Percentiles rank a stretch among this genome's conserved stretches.
phyloP scores from a whole-genome alignment of 1,139 yeast genomes.

The Pichia norvegensis region DNA sequence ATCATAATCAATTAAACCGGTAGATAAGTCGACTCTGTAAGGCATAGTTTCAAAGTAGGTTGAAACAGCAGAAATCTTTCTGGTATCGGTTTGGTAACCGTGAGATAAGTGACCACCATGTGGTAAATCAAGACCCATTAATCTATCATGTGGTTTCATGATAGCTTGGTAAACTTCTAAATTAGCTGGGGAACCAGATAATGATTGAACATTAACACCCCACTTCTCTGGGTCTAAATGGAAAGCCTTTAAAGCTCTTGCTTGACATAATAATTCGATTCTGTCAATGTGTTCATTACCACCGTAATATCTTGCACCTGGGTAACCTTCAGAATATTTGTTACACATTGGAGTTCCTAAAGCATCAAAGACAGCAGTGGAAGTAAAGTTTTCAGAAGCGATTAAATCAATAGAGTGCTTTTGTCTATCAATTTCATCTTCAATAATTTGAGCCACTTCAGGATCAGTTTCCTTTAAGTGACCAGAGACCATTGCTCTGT shows the following conservation, averaged over 20 bases:
- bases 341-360: conserved; percentile 96
- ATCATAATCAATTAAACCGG: conserved; percentile 94
- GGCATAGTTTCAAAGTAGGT: conserved; percentile 99
- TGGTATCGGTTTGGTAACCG: conserved; percentile 93
- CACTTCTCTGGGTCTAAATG: conserved; percentile 71
- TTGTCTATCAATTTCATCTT: conserved; percentile 88
- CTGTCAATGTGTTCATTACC: conserved; percentile 93
- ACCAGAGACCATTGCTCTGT: conserved; percentile 59
- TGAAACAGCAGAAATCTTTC: conserved; percentile 92
- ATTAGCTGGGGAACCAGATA: conserved; percentile 97
- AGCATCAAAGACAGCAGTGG: conserved; percentile 93
- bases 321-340: conserved; percentile 83
- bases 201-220: conserved; percentile 97
- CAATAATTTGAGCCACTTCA: conserved; percentile 72
- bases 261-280: conserved; percentile 85
- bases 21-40: conserved; percentile 81
- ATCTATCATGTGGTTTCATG: conserved; percentile 88
- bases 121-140: conserved; percentile 95
- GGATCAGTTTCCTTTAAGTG: conserved; percentile 73
- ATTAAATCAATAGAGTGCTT: conserved; percentile 88
- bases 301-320: conserved; percentile 84
- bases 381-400: conserved; percentile 96
- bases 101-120: conserved; percentile 98
- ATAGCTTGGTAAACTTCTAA: conserved; percentile 92
- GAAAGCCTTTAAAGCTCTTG: conserved; percentile 88